These are phyloP conservation scores for Aspergillus tanneri DNA, from an alignment of 2,329 filamentous ascomycete genomes.

Conservation along the genomic window DNA sequence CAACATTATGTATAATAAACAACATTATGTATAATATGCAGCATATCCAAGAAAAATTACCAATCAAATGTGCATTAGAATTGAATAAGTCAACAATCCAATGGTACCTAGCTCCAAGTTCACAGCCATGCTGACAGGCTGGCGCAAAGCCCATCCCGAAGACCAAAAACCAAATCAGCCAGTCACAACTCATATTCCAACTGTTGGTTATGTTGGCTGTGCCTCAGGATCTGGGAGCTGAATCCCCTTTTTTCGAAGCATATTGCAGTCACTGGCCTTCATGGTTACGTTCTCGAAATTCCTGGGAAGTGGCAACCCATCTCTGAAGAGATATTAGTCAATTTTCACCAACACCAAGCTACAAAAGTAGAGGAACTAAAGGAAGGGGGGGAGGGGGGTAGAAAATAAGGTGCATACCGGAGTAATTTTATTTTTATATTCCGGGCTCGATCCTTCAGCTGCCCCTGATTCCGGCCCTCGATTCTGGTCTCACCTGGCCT, in stretches of 20 bases:
- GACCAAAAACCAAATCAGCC: not conserved
- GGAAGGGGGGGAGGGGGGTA: not conserved
- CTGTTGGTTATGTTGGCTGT: not conserved
- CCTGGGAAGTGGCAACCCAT: constrained; percentile 37
- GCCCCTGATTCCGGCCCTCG: constrained; percentile 49
- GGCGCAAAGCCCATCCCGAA: not conserved
- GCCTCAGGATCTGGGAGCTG: too few species aligned
- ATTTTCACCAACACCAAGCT: not conserved
- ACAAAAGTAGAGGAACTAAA: not conserved
- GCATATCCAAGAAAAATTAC: too few species aligned
- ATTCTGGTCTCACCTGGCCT: constrained; percentile 35
- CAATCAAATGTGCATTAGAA: too few species aligned
- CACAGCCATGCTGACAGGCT: not conserved
- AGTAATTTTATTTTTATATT: constrained; percentile 48
- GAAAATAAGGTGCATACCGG: constrained; percentile 8
- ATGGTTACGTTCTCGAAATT: constrained; percentile 47
- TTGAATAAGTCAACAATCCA: too few species aligned
- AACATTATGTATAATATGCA: too few species aligned
- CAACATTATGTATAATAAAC: not conserved
- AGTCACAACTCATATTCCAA: not conserved
- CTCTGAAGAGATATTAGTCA: constrained; percentile 21
- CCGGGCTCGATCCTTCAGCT: constrained; percentile 56
- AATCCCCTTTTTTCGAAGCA: constrained; percentile 14
- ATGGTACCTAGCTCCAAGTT: too few species aligned
- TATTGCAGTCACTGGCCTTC: constrained; percentile 21